Percentiles rank a stretch among this genome's conserved stretches.
phyloP scores from a whole-genome alignment of 352 stramenopile genomes.

The Phytophthora crassamura region DNA sequence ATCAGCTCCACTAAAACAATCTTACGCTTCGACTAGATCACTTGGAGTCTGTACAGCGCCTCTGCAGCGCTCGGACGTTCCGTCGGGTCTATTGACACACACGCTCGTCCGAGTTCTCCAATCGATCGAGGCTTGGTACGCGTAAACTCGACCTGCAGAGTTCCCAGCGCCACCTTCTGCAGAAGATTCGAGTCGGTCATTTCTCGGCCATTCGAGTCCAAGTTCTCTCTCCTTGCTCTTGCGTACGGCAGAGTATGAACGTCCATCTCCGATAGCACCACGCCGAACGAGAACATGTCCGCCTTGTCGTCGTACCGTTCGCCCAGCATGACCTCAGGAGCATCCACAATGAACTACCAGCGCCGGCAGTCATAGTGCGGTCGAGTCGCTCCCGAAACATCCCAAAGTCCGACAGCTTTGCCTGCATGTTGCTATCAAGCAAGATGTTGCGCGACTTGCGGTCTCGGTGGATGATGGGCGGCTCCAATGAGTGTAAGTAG shows the following conservation, averaged over 20 bases:
- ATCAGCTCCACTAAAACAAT: too few relatives aligned
- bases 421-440: conserved; percentile 34
- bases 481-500: conserved; percentile 25
- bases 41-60: conserved; percentile 35
- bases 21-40: conserved; percentile 19
- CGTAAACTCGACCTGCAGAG: conserved; percentile 26
- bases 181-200: conserved; percentile 25
- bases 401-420: conserved; percentile 69
- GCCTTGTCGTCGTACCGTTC: conserved; percentile 27
- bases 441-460: conserved; percentile 52
- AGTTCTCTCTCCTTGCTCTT: conserved; percentile 9
- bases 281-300: conserved; percentile 30
- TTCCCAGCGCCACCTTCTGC: conserved; percentile 27
- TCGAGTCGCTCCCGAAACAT: conserved; percentile 43
- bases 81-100: conserved; percentile 24
- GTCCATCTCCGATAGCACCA: conserved; percentile 28
- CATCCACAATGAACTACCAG: conserved; percentile 30
- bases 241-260: conserved; percentile 22
- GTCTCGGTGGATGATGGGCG: conserved; percentile 23
- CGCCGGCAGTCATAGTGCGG: conserved; percentile 32
- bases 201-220: conserved; percentile 26
- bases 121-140: conserved; percentile 18
- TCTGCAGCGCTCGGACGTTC: conserved; percentile 34
- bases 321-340: conserved; percentile 25
- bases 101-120: conserved; percentile 20